A percentile compares a stretch with the other conserved stretches of the same genome.
Evolutionary conservation across 2,329 filamentous ascomycete species (phyloP).

Genomic region (Xylaria polymorpha): DNA sequence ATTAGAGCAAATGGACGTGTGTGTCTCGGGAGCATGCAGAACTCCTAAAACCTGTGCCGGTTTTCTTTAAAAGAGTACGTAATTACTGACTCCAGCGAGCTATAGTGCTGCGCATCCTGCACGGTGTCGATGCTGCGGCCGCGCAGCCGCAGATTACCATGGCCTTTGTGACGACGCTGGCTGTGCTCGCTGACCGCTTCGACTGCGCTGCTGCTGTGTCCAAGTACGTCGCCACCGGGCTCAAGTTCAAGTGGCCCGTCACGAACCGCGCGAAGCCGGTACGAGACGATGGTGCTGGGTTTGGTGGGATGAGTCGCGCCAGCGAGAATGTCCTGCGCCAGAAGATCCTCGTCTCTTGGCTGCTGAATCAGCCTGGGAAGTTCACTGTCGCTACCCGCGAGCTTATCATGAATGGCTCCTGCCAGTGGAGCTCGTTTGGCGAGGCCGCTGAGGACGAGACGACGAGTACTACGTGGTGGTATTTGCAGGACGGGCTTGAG

Average conservation of each 20-base stretch:
- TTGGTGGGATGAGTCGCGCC: slow-evolving; percentile 53
- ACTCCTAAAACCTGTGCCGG: too few relatives aligned
- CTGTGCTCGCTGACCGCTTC: slow-evolving; percentile 79
- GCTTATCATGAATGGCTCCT: slow-evolving; percentile 73
- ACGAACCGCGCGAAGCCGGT: slow-evolving; percentile 55
- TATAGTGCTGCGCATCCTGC: slow-evolving; percentile 74
- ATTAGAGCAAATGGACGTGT: too few relatives aligned
- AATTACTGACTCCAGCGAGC: too few relatives aligned
- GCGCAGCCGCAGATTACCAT: slow-evolving; percentile 61
- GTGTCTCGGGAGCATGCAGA: too few relatives aligned
- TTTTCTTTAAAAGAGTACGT: too few relatives aligned
- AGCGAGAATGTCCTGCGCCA: slow-evolving; percentile 75
- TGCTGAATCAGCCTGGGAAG: slow-evolving; percentile 71
- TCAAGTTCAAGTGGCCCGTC: slow-evolving; percentile 67
- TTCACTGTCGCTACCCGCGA: slow-evolving; percentile 72
- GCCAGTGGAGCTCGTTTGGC: slow-evolving; percentile 63
- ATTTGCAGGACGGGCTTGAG: slow-evolving; percentile 76
- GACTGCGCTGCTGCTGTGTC: slow-evolving; percentile 70
- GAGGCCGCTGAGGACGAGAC: slow-evolving; percentile 46
- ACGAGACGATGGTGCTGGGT: slow-evolving; percentile 52
- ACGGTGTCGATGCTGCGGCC: slow-evolving; percentile 60
- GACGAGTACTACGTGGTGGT: slow-evolving; percentile 72
- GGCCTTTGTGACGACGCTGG: slow-evolving; percentile 73
- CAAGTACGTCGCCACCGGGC: slow-evolving; percentile 61
- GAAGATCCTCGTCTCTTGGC: slow-evolving; percentile 73